These are phyloP conservation scores for Cordyceps cicadae DNA, from an alignment of 2,329 filamentous ascomycete species.

Conservation along the genomic window DNA sequence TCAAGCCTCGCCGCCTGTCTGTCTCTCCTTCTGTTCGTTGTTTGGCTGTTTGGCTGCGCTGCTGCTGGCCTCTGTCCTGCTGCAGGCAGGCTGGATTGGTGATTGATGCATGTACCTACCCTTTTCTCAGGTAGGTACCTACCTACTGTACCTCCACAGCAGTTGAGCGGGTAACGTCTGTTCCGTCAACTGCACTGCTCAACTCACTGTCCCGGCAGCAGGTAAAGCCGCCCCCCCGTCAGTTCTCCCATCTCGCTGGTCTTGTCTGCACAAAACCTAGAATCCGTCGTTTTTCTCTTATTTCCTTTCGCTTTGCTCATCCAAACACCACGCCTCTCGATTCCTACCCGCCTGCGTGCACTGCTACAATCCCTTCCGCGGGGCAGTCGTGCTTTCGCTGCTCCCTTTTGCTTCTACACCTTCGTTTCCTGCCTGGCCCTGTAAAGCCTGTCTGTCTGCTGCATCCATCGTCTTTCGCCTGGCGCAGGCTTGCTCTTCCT, in stretches of 20 bases:
- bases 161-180: background rate
- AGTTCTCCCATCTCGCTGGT: background rate
- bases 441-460: too few species aligned
- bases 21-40: background rate
- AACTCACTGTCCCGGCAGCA: background rate
- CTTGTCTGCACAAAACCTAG: conserved; percentile 2
- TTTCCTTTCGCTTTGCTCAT: conserved; percentile 2
- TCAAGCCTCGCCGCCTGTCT: background rate
- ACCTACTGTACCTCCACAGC: background rate
- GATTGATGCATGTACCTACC: background rate
- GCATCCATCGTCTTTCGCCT: background rate
- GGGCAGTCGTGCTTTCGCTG: conserved; percentile 9
- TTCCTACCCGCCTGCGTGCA: background rate
- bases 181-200: background rate
- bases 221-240: background rate
- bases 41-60: background rate
- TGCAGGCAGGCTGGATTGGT: background rate
- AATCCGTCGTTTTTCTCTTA: conserved; percentile 1
- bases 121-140: too few species aligned
- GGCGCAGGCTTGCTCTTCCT: background rate
- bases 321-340: background rate
- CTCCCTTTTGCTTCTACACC: background rate
- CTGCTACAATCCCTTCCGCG: conserved; percentile 7
- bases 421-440: conserved; percentile 1
- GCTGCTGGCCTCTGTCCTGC: background rate